Percentiles rank a stretch among this genome's conserved stretches.
phyloP scores from a whole-genome alignment of 2,329 filamentous ascomycete species.

The Pseudopyrenochaeta lycopersici region DNA sequence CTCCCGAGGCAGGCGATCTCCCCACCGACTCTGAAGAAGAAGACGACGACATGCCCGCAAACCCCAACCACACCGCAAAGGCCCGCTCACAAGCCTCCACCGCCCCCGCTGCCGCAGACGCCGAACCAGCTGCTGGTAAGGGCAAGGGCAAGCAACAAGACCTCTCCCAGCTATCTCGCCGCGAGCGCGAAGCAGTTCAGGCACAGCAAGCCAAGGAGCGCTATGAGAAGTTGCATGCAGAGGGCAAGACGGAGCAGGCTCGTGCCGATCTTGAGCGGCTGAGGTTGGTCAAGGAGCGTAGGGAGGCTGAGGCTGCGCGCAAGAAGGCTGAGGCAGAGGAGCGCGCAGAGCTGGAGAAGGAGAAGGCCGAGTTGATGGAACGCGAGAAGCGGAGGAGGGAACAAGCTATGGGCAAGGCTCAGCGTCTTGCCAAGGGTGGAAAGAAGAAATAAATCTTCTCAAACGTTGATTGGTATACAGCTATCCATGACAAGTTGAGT shows the following conservation, averaged over 20 bases:
- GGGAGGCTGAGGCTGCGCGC: constrained; percentile 81
- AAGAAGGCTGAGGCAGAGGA: constrained; percentile 74
- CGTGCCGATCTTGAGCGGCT: constrained; percentile 87
- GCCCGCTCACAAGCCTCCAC: constrained; percentile 72
- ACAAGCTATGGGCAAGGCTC: constrained; percentile 56
- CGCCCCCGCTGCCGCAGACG: constrained; percentile 53
- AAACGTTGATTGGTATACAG: no score
- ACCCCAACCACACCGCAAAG: constrained; percentile 83
- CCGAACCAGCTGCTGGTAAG: constrained; percentile 63
- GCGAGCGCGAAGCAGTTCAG: constrained; percentile 81
- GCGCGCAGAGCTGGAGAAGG: constrained; percentile 65
- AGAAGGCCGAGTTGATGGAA: constrained; percentile 58
- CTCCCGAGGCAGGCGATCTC: constrained; percentile 84
- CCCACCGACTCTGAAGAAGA: constrained; percentile 75
- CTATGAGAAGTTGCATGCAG: constrained; percentile 90
- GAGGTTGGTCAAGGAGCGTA: constrained; percentile 81
- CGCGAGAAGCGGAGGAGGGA: constrained; percentile 59
- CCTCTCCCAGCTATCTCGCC: constrained; percentile 67
- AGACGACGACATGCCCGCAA: constrained; percentile 77
- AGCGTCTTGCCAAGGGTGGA: constrained; percentile 49
- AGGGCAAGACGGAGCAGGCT: constrained; percentile 96
- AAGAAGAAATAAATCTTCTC: constrained; percentile 51
- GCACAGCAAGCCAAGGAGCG: constrained; percentile 88
- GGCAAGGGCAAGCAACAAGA: constrained; percentile 65
- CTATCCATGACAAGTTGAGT: not conserved